Base-by-base conservation (phyloP, 2,329 filamentous ascomycete genomes). In the Trichoderma sp. region DNA sequence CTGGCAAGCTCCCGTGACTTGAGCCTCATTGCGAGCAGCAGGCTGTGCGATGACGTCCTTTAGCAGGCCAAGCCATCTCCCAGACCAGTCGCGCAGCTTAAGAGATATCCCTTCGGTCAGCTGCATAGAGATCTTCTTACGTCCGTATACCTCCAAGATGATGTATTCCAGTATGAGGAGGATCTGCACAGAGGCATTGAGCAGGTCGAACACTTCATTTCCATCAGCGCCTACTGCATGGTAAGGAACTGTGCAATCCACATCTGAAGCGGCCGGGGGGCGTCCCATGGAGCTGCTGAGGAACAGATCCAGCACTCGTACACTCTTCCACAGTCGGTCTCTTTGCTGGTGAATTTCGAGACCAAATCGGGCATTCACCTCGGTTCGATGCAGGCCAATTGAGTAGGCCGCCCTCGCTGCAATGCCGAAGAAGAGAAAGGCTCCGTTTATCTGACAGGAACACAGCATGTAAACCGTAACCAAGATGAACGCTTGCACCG, bases 381-480 rank as follows among this genome's bases (percentile, higher is more conserved):
- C 84, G 1, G 83, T 84, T 2, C 84, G 77, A 69, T 87, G 84
- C 5, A 86, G 75, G 0, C 84, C 84, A 15, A 86, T 81, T 0
- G 84, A 83, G 67, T 86, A 85, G 0, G 84, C 84, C 0, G 84
- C 83, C 2, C 84, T 79, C 0, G 82, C 84, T 0, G 84, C 83
- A 7, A 86, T 81, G 8, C 84, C 84, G 19, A 86, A 86, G 73
- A 85, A 84, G 2, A 87, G 73, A 57, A 85, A 87, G 0, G 83
- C 83, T 1, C 83, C 83, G 67, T 85, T 86, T 72, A 86, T 84
- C 72, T 86, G 84, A 63, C 83, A 86, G 4, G 84, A 81, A 32
- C 82, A 81, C 4, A 86, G 81, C 81, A 86, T 85, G 74, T 85
- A 86, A 8, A 86, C 70, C 0, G 84, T 84, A 39, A 86, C 77